phyloP scores from a whole-genome alignment of 2,329 filamentous ascomycete genomes.

The Neofusicoccum cordaticola region DNA sequence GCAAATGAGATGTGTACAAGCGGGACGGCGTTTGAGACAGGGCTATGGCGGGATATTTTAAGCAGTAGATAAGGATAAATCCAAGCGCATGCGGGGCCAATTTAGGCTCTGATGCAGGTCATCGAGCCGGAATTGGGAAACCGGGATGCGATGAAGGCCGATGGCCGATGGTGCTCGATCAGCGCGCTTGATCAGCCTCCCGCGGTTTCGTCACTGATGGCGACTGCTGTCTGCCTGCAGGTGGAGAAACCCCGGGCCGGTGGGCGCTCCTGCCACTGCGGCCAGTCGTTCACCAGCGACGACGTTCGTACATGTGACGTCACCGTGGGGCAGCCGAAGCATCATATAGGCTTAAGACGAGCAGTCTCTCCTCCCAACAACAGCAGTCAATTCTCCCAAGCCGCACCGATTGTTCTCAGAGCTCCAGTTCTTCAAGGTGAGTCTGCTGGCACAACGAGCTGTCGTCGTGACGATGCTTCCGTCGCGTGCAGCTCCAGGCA shows the following conservation, averaged over 20 bases:
- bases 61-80: background rate
- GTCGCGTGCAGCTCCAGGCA: background rate
- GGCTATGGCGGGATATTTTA: background rate
- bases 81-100: background rate
- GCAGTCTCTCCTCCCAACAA: background rate
- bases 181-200: background rate
- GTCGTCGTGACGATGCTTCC: too few relatives aligned
- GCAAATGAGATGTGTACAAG: constrained; percentile 11
- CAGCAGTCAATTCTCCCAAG: background rate
- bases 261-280: background rate
- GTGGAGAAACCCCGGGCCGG: background rate
- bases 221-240: background rate
- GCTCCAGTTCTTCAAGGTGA: background rate
- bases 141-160: background rate
- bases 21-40: background rate
- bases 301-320: constrained; percentile 13
- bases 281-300: background rate
- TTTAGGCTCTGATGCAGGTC: background rate
- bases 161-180: background rate
- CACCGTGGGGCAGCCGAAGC: constrained; percentile 10
- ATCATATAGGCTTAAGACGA: constrained; percentile 5
- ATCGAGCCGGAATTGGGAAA: background rate
- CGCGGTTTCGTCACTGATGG: constrained; percentile 2
- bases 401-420: background rate
- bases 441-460: background rate